Conservation (phyloP, 73 alveolate species). For the Tetrahymena elliotti region DNA sequence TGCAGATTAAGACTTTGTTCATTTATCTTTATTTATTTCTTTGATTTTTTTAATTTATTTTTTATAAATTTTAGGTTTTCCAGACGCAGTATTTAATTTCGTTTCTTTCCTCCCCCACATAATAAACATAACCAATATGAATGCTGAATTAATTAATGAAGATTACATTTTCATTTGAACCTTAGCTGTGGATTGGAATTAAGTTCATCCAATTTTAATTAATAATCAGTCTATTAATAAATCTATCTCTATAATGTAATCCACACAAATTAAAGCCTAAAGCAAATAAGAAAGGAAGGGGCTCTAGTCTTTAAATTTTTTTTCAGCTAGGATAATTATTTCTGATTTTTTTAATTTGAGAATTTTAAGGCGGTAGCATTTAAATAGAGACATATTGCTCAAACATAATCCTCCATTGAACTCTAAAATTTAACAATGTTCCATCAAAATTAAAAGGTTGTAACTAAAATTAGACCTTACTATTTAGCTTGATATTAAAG, state of each 20-base stretch:
- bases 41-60: too few species aligned
- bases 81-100: neutral
- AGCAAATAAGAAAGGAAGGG: too few species aligned
- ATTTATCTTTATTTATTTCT: neutral
- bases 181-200: neutral
- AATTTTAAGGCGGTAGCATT: too few species aligned
- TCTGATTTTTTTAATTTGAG: neutral
- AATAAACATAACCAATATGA: too few species aligned
- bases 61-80: neutral
- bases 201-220: neutral
- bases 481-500: too few species aligned
- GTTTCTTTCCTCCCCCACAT: neutral
- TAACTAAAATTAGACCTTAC: too few species aligned
- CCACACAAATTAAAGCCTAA: neutral
- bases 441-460: too few species aligned
- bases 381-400: too few species aligned
- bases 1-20: neutral
- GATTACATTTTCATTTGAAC: neutral
- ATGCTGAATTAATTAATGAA: too few species aligned
- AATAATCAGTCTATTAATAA: too few species aligned
- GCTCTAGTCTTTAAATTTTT: neutral
- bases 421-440: too few species aligned
- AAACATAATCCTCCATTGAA: too few species aligned
- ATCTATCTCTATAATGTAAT: neutral
- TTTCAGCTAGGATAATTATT: neutral